Base-by-base conservation (phyloP, 2,329 filamentous ascomycete genomes). In the Fusarium austroafricanum region DNA sequence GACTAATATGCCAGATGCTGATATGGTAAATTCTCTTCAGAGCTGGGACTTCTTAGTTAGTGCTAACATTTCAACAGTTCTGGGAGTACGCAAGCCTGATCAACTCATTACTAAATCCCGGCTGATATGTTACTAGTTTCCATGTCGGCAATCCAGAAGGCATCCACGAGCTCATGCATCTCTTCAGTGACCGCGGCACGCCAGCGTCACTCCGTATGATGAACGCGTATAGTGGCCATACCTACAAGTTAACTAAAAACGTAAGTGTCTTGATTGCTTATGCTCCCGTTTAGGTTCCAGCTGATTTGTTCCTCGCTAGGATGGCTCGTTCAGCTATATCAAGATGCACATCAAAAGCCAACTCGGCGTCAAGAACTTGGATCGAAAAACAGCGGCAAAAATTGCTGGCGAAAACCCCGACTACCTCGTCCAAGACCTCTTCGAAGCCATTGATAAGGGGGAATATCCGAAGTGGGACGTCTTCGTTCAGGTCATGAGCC, bases 1-100 rank as follows among this genome's bases (percentile, higher is more conserved):
- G 64, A 93, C 90, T 18, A 90, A 93, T 75, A 79, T 92, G 52
- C 89, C 87, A 46, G 87, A 92, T 77, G 88, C 89, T 14, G 90
- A 87, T 49, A 87, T 88, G 81, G 62, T 62, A 39, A 26, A 44
- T 50, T 9, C 18, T n/a, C n/a, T n/a, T 31, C 29, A 9, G 12
- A 31, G 29, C 12, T 14, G 12, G 29, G 11, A 11, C 29, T 31
- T 31, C 12, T 31, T 31, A 11, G 29, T 31, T 31, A 11, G 11
- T 31, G 29, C 29, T 31, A 31, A 31, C 12, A 31, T 14, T 31
- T 31, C 5, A 14, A 31, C 14, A 62, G 55, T 91, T 77, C 63
- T 76, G 77, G 75, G 76, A 78, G 63, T 66, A 55, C 8, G 54
- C 11, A 3, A 10, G 6, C 29, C 12, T 6, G 11, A 14, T 31